Evolutionary conservation across 306 rosid genomes (phyloP), one percentile per base, ranked within the genome.

Genomic region (Inga oerstediana): DNA sequence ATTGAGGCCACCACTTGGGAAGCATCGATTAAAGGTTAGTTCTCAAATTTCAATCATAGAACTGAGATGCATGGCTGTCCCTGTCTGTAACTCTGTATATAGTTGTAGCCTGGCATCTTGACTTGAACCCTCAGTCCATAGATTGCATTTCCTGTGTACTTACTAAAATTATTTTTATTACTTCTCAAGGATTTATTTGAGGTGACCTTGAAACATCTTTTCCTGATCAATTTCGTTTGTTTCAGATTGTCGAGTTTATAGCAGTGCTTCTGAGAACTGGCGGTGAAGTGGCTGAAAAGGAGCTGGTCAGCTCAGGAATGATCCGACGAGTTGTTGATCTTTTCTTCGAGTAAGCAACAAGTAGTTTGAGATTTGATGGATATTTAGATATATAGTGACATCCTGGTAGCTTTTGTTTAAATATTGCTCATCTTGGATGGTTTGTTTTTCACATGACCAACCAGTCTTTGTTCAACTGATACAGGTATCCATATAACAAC

Each of bases 1-100:
- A 85, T 83, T 96, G 86, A 91, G 90, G 88, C 99, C 99, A 84
- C 99, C 99, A 70, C 98, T 96, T 91, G 99, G 99, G 80, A 96
- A 94, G 88, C 92, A 92, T 83, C 94, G 99, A 24, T 86, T 94
- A 48, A 96, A 94, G 98, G 99, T 96, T 84, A 82, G 89, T 86
- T 70, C 10, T 79, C 37, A 24, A 74, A 61, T 51, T 73, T 80
- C 32, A 39, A 54, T 68, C 70, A 59, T 61, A 48, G 75, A 65
- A 78, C 76, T 72, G 74, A 56, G 16, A 46, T 44, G 74, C 67
- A 39, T 58, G 69, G 74, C 74, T 69, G 76, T 17, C 15, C 45
- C 39, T 5, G 48, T 68, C 62, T 44, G 43, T 39, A 39, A 39
- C 43, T 39, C 43, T 39, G 24, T 76, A 37, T 72, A 46, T 35